These are phyloP conservation scores for Rhizopus microsporus DNA, from an alignment of 371 early-diverging fungal species.

Conservation along the genomic window DNA sequence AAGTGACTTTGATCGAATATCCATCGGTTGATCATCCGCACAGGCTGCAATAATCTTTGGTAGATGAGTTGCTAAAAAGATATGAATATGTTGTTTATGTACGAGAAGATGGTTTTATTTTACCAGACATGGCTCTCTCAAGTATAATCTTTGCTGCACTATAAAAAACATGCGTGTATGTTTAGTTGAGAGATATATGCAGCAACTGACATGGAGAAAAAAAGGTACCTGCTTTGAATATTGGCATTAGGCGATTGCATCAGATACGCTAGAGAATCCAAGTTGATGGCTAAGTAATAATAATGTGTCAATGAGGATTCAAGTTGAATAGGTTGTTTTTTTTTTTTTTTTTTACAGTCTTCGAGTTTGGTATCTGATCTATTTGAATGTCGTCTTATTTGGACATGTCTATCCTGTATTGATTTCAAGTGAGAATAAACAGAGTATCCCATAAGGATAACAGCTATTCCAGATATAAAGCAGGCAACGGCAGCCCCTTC, in stretches of 20 bases:
- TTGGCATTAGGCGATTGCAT: slow-evolving; percentile 63
- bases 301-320: not conserved
- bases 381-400: slow-evolving; percentile 20
- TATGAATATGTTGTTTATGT: not conserved
- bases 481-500: slow-evolving; percentile 25
- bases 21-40: slow-evolving; percentile 45
- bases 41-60: slow-evolving; percentile 53
- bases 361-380: slow-evolving; percentile 42
- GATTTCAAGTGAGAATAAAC: slow-evolving; percentile 58
- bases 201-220: too few relatives aligned
- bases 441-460: slow-evolving; percentile 61
- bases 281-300: slow-evolving; percentile 43
- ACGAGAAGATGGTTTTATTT: not conserved
- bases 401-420: slow-evolving; percentile 29
- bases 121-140: slow-evolving; percentile 70
- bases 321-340: not conserved
- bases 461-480: slow-evolving; percentile 53
- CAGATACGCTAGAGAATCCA: slow-evolving; percentile 61
- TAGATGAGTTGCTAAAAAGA: slow-evolving; percentile 20
- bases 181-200: too few relatives aligned
- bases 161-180: not conserved
- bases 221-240: slow-evolving; percentile 66
- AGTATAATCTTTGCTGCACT: slow-evolving; percentile 67
- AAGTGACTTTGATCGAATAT: slow-evolving; percentile 59
- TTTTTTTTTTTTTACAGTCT: slow-evolving; percentile 43